A percentile compares a stretch with the other conserved stretches of the same genome.
Conservation (phyloP, 371 early-diverging fungal genomes). For the Capillidium heterosporum region DNA sequence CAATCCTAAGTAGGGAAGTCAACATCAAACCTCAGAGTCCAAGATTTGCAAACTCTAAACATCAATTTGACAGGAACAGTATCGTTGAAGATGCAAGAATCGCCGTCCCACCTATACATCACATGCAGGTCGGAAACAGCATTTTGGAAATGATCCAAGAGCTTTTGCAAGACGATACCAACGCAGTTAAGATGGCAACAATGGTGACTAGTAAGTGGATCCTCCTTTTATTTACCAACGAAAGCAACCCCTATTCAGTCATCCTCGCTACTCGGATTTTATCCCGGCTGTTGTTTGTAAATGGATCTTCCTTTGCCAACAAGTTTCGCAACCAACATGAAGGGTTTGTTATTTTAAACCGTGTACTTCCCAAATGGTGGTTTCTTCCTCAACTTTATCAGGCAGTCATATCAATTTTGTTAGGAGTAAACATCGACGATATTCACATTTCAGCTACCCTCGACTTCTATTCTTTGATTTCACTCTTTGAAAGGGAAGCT, state of each 20-base stretch:
- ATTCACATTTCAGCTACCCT: constrained; percentile 22
- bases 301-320: constrained; percentile 26
- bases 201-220: constrained; percentile 57
- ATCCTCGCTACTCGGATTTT: constrained; percentile 36
- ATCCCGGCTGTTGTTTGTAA: constrained; percentile 24
- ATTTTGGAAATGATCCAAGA: constrained; percentile 54
- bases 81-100: constrained; percentile 22
- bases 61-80: neutral
- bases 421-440: constrained; percentile 35
- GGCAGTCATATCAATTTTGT: constrained; percentile 27
- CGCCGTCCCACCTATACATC: constrained; percentile 13
- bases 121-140: constrained; percentile 36
- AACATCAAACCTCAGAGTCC: neutral
- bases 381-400: constrained; percentile 36
- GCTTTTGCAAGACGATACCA: constrained; percentile 29
- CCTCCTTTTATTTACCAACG: constrained; percentile 34
- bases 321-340: constrained; percentile 35
- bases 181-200: constrained; percentile 26
- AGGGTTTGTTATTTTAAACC: constrained; percentile 34
- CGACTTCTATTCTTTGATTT: constrained; percentile 25
- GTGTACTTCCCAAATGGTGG: constrained; percentile 37
- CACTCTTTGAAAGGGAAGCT: constrained; percentile 15
- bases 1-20: constrained; percentile 38
- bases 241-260: constrained; percentile 33
- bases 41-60: neutral